Percentiles rank a stretch among this genome's conserved stretches.
Evolutionary conservation across 2,329 filamentous ascomycete genomes (phyloP).

Genomic region (Neurospora sp.): DNA sequence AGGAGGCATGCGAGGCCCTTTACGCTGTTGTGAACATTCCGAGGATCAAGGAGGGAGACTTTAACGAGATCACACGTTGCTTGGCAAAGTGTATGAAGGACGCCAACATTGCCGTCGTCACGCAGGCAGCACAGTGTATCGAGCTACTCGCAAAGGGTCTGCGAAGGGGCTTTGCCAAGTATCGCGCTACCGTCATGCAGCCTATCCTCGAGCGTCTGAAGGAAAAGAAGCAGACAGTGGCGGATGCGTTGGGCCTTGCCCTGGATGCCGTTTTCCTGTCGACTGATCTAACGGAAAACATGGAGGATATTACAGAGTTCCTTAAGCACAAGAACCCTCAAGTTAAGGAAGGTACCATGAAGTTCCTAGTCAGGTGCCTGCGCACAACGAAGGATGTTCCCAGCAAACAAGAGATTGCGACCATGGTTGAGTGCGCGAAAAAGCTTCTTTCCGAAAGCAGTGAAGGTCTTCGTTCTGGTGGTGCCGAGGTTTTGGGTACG

Average conservation of each 20-base stretch:
- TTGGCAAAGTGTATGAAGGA: slow-evolving; percentile 98
- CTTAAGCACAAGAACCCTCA: slow-evolving; percentile 93
- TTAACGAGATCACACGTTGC: slow-evolving; percentile 70
- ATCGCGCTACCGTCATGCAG: slow-evolving; percentile 69
- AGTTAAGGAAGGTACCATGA: slow-evolving; percentile 90
- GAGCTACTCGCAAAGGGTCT: slow-evolving; percentile 82
- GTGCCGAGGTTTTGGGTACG: slow-evolving; percentile 84
- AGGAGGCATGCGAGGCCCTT: slow-evolving; percentile 82
- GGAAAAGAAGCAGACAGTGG: slow-evolving; percentile 86
- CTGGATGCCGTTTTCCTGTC: slow-evolving; percentile 60
- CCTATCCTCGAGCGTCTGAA: slow-evolving; percentile 94
- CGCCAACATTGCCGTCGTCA: slow-evolving; percentile 91
- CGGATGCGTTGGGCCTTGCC: slow-evolving; percentile 78
- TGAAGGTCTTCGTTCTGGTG: slow-evolving; percentile 75
- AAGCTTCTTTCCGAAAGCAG: slow-evolving; percentile 86
- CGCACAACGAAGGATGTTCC: slow-evolving; percentile 77
- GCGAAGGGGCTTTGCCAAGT: slow-evolving; percentile 66
- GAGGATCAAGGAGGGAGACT: slow-evolving; percentile 83
- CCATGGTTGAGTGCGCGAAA: slow-evolving; percentile 79
- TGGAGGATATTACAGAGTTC: slow-evolving; percentile 83
- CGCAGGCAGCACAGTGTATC: slow-evolving; percentile 84
- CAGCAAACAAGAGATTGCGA: slow-evolving; percentile 69
- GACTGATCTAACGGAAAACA: slow-evolving; percentile 68
- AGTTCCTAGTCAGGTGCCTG: slow-evolving; percentile 82
- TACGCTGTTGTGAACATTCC: slow-evolving; percentile 71